Conservation (phyloP, 441 rosid genomes). For the Populus trichocarpa region DNA sequence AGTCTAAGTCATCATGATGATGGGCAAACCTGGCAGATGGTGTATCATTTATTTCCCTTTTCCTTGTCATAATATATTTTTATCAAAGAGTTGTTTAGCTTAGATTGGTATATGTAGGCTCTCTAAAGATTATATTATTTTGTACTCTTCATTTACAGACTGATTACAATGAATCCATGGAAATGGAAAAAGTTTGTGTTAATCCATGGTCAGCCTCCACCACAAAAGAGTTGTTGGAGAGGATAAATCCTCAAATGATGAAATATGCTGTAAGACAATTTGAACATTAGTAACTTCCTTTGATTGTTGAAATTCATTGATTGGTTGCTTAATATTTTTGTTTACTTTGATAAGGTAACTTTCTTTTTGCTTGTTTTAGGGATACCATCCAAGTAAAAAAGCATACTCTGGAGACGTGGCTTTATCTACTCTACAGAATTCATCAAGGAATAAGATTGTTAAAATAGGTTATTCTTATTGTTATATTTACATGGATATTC, state of each 20-base stretch:
- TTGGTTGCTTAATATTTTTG: conserved; percentile 11
- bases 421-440: conserved; percentile 51
- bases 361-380: conserved; percentile 45
- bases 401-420: conserved; percentile 65
- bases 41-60: not conserved
- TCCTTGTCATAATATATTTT: not conserved
- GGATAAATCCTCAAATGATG: conserved; percentile 44
- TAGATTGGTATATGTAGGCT: not conserved
- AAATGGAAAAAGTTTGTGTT: conserved; percentile 25
- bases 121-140: not conserved
- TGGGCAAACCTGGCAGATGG: not conserved
- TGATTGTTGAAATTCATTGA: conserved; percentile 3
- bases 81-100: conserved; percentile 1
- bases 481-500: not conserved
- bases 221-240: conserved; percentile 40
- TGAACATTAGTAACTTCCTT: not conserved
- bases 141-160: conserved; percentile 33
- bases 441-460: conserved; percentile 68
- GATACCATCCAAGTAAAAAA: conserved; percentile 61
- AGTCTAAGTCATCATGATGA: not conserved
- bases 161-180: conserved; percentile 23
- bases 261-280: conserved; percentile 56
- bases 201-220: conserved; percentile 81
- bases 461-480: conserved; percentile 56
- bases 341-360: conserved; percentile 8